Evolutionary conservation across 768 basidiomycete species (phyloP).

Genomic region (Russula emetica): DNA sequence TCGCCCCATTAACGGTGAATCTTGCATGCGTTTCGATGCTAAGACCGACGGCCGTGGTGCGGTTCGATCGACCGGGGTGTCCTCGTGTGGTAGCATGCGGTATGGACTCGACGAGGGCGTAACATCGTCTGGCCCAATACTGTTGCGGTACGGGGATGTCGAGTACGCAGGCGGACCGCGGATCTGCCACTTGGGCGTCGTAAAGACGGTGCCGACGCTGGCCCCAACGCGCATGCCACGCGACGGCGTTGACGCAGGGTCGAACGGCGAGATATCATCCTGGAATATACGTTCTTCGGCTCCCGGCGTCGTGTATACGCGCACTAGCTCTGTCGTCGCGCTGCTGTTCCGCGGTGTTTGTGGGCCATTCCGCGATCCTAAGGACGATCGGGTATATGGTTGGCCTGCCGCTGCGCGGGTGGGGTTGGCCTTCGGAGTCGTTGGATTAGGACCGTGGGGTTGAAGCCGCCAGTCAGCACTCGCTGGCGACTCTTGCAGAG

Average conservation of each 20-base stretch:
- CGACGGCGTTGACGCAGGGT: conserved; percentile 79
- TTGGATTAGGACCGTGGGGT: conserved; percentile 37
- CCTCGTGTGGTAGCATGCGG: conserved; percentile 11
- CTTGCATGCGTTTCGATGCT: conserved; percentile 14
- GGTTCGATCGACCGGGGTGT: conserved; percentile 22
- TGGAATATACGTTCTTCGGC: conserved; percentile 29
- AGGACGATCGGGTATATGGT: conserved; percentile 37
- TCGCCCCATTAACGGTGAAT: conserved; percentile 15
- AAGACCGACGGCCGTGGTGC: conserved; percentile 8
- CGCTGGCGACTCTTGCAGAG: conserved; percentile 53
- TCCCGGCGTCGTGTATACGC: conserved; percentile 32
- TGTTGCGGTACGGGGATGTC: conserved; percentile 10
- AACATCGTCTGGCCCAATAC: background rate
- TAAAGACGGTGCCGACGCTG: conserved; percentile 18
- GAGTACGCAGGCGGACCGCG: conserved; percentile 5
- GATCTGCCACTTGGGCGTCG: conserved; percentile 26
- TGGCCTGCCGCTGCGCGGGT: conserved; percentile 3
- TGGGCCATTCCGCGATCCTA: conserved; percentile 47
- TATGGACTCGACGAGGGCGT: conserved; percentile 5
- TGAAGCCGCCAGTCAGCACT: conserved; percentile 41
- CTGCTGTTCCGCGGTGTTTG: conserved; percentile 50
- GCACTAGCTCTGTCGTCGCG: conserved; percentile 37
- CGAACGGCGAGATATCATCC: conserved; percentile 58
- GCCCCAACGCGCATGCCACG: conserved; percentile 49
- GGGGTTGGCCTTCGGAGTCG: conserved; percentile 41